Evolutionary conservation across 352 stramenopile species (phyloP).

Genomic region (Peronospora farinosa): DNA sequence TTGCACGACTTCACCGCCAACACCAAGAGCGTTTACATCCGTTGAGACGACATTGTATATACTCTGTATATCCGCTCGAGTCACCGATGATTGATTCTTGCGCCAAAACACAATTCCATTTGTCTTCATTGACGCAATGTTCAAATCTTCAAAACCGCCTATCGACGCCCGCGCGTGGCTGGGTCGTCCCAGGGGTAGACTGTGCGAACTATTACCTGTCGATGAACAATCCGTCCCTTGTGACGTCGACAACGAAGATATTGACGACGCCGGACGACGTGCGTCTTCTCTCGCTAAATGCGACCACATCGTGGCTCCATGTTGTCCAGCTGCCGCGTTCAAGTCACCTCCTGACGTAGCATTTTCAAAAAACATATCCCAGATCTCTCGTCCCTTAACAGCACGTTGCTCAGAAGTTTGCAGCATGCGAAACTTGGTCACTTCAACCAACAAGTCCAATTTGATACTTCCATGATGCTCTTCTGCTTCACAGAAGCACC

Average conservation of each 20-base stretch:
- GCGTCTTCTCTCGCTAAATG: slow-evolving; percentile 5
- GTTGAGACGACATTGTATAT: slow-evolving; percentile 36
- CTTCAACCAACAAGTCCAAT: slow-evolving; percentile 61
- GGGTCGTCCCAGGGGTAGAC: slow-evolving; percentile 6
- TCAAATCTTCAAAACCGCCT: slow-evolving; percentile 47
- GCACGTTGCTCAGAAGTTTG: slow-evolving; percentile 38
- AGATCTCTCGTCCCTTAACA: slow-evolving; percentile 52
- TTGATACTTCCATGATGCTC: slow-evolving; percentile 57
- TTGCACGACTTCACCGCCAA: slow-evolving; percentile 54
- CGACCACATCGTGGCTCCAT: slow-evolving; percentile 22
- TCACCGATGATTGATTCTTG: slow-evolving; percentile 41
- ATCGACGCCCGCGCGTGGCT: slow-evolving; percentile 35
- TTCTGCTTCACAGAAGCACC: slow-evolving; percentile 64
- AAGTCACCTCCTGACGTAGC: background rate
- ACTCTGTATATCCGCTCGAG: slow-evolving; percentile 26
- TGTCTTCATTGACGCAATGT: slow-evolving; percentile 56
- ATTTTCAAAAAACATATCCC: slow-evolving; percentile 43
- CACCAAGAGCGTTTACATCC: slow-evolving; percentile 42
- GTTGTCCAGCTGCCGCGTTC: slow-evolving; percentile 1
- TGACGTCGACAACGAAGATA: slow-evolving; percentile 23
- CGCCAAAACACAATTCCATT: slow-evolving; percentile 62
- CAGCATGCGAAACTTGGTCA: slow-evolving; percentile 64
- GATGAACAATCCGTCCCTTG: slow-evolving; percentile 21
- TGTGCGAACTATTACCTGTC: slow-evolving; percentile 7
- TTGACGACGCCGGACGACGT: slow-evolving; percentile 7